Percentiles rank a stretch among this genome's conserved stretches.
phyloP scores from a whole-genome alignment of 2,329 filamentous ascomycete species.

The Exophiala spinifera region DNA sequence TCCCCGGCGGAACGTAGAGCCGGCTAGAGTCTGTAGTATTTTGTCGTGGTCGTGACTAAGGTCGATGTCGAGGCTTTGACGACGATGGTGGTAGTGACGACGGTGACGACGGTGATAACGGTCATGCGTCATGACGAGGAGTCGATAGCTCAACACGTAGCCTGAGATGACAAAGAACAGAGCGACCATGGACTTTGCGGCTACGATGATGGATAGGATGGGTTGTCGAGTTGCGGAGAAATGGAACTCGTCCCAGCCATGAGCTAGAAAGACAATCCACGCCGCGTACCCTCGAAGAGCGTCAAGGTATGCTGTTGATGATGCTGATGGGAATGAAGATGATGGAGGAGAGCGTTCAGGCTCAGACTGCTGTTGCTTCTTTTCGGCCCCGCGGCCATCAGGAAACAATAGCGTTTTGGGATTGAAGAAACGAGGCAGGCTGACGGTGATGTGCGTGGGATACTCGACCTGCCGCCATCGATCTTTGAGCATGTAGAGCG shows the following conservation, averaged over 20 bases:
- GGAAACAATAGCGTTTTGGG: too few species aligned
- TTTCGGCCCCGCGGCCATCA: too few species aligned
- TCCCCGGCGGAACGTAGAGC: constrained; percentile 34
- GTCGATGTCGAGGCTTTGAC: too few species aligned
- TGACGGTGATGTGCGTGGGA: too few species aligned
- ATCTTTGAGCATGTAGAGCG: too few species aligned
- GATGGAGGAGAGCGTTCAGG: too few species aligned
- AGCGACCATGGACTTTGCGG: constrained; percentile 45
- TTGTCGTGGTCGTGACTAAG: neutral
- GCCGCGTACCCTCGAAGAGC: constrained; percentile 30
- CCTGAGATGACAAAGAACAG: constrained; percentile 59
- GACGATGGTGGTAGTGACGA: too few species aligned
- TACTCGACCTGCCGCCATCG: too few species aligned
- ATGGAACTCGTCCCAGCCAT: neutral
- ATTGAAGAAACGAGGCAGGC: too few species aligned
- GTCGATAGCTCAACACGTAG: constrained; percentile 54
- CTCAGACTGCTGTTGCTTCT: too few species aligned
- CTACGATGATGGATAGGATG: constrained; percentile 38
- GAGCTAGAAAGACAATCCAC: constrained; percentile 11
- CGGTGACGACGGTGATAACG: neutral
- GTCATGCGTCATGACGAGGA: constrained; percentile 38
- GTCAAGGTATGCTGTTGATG: constrained; percentile 40
- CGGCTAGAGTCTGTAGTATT: constrained; percentile 21
- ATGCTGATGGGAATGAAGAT: too few species aligned
- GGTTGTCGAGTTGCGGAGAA: constrained; percentile 30